Evolutionary conservation across 176 grass and related monocot genomes (phyloP).

Genomic region (Musa schizocarpa): DNA sequence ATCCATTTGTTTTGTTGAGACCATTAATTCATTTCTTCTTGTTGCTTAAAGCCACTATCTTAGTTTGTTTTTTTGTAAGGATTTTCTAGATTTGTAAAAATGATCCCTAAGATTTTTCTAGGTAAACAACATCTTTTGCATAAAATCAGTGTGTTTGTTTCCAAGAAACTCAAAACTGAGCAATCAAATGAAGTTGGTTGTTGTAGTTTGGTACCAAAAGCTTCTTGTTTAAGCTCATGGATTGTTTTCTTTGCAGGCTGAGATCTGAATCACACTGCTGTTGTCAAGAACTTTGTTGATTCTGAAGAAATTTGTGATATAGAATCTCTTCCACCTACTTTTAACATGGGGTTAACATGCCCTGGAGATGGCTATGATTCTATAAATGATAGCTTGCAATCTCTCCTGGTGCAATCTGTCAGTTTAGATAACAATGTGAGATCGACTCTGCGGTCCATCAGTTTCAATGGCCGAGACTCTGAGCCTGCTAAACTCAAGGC

Average conservation of each 20-base stretch:
- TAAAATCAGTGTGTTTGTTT: too few relatives aligned
- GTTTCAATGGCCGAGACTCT: constrained; percentile 28
- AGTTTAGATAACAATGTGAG: not conserved
- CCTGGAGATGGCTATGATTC: not conserved
- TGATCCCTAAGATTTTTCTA: too few relatives aligned
- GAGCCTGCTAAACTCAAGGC: constrained; percentile 8
- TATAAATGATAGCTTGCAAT: not conserved
- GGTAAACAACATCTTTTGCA: too few relatives aligned
- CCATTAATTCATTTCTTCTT: too few relatives aligned
- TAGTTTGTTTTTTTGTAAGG: too few relatives aligned
- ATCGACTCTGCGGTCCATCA: constrained; percentile 29
- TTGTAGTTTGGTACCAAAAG: not conserved
- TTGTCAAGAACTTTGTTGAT: not conserved
- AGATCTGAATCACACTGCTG: not conserved
- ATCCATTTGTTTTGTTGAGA: too few relatives aligned
- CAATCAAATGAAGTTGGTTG: too few relatives aligned
- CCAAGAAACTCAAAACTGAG: too few relatives aligned
- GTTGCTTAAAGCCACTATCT: too few relatives aligned
- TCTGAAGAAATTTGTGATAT: not conserved
- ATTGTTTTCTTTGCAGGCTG: not conserved
- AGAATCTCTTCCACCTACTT: not conserved
- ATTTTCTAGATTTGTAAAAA: too few relatives aligned
- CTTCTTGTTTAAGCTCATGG: not conserved
- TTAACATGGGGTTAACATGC: constrained; percentile 3
- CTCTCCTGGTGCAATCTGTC: constrained; percentile 1